These are phyloP conservation scores for Porodaedalea pini DNA, from an alignment of 1,284 basidiomycete genomes.

Conservation along the genomic window DNA sequence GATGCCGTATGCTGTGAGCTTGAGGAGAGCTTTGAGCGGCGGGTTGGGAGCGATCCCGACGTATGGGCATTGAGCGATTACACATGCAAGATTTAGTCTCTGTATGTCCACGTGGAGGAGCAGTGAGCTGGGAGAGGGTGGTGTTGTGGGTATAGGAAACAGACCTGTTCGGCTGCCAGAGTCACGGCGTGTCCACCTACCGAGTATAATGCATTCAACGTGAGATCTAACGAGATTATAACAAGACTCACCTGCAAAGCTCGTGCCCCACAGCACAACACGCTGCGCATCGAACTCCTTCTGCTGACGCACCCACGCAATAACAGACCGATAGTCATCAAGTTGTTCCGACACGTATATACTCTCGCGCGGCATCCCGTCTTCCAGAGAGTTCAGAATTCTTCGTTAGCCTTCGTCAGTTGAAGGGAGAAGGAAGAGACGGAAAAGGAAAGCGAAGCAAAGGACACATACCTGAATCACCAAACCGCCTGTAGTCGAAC, in stretches of 20 bases:
- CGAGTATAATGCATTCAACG: background rate
- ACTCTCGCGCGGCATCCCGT: slow-evolving; percentile 34
- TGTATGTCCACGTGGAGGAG: background rate
- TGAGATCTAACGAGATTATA: background rate
- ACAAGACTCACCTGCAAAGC: slow-evolving; percentile 28
- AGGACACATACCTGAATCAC: slow-evolving; percentile 33
- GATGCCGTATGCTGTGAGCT: slow-evolving; percentile 27
- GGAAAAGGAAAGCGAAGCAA: background rate
- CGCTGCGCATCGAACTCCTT: slow-evolving; percentile 32
- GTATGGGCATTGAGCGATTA: slow-evolving; percentile 37
- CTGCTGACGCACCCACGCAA: slow-evolving; percentile 34
- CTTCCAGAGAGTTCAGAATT: too few relatives aligned
- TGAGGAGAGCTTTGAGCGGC: slow-evolving; percentile 24
- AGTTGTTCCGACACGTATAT: slow-evolving; percentile 35
- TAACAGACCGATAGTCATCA: slow-evolving; percentile 38
- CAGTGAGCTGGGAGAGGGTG: background rate
- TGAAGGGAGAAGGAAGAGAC: background rate
- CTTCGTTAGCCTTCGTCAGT: too few relatives aligned
- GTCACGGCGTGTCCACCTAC: slow-evolving; percentile 36
- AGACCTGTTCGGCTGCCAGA: slow-evolving; percentile 33
- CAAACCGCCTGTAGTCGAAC: slow-evolving; percentile 41
- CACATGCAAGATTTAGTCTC: slow-evolving; percentile 30
- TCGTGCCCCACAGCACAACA: slow-evolving; percentile 37
- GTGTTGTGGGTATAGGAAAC: background rate
- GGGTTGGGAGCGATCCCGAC: slow-evolving; percentile 26